phyloP scores from a whole-genome alignment of 2,329 filamentous ascomycete genomes.

The Aureobasidium sp. region DNA sequence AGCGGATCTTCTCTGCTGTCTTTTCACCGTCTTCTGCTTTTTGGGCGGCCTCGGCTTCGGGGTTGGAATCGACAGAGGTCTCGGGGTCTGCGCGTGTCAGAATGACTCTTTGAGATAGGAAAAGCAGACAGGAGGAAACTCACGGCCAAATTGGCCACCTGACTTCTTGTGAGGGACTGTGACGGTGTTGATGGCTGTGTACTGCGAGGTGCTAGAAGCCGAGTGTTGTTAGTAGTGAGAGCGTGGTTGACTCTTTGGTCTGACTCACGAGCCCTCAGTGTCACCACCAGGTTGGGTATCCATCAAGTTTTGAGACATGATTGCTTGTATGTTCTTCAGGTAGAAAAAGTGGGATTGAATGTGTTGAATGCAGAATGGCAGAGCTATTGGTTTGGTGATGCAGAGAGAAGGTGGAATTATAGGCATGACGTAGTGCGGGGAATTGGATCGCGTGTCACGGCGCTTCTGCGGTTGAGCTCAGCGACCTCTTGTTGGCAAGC shows the following conservation, averaged over 20 bases:
- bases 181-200: conserved; percentile 50
- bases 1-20: conserved; percentile 47
- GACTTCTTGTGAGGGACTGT: conserved; percentile 46
- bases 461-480: conserved; percentile 3
- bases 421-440: conserved; percentile 1
- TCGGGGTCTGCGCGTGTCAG: conserved; percentile 17
- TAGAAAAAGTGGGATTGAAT: neutral
- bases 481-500: neutral
- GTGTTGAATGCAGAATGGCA: neutral
- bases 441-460: neutral
- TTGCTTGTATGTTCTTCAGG: neutral
- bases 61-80: conserved; percentile 28
- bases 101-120: conserved; percentile 14
- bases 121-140: neutral
- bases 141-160: conserved; percentile 51
- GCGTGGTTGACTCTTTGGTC: neutral
- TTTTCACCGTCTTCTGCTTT: conserved; percentile 35
- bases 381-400: neutral
- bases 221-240: neutral
- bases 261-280: neutral
- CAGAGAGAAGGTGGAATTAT: neutral
- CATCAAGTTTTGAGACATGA: conserved; percentile 50
- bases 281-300: conserved; percentile 55
- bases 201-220: conserved; percentile 25
- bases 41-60: conserved; percentile 27